These are phyloP conservation scores for Rhizopogon vinicolor DNA, from an alignment of 768 basidiomycete species.

Conservation along the genomic window DNA sequence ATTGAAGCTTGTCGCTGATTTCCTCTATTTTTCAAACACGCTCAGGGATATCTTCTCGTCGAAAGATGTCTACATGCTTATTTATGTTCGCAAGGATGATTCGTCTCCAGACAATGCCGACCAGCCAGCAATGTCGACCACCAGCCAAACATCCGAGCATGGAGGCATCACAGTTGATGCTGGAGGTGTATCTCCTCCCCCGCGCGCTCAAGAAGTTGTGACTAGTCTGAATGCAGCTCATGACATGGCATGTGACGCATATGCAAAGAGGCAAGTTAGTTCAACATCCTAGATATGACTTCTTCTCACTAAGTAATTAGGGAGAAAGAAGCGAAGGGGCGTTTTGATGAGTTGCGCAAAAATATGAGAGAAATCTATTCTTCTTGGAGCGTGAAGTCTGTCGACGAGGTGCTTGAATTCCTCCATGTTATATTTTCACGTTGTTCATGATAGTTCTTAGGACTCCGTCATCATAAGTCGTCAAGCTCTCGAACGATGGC, in stretches of 20 bases:
- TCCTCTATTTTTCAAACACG: conserved; percentile 12
- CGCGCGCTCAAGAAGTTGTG: conserved; percentile 50
- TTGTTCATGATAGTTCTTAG: conserved; percentile 26
- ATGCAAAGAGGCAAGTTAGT: conserved; percentile 38
- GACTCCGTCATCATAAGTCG: conserved; percentile 57
- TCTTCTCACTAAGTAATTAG: conserved; percentile 26
- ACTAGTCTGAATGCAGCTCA: conserved; percentile 51
- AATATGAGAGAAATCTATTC: conserved; percentile 58
- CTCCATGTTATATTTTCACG: not conserved
- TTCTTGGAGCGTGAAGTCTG: conserved; percentile 50
- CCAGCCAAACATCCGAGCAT: conserved; percentile 6
- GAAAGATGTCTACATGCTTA: conserved; percentile 92
- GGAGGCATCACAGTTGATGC: not conserved
- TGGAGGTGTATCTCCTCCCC: conserved; percentile 42
- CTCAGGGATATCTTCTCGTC: conserved; percentile 54
- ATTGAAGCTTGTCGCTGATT: conserved; percentile 43
- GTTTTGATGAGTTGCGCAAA: conserved; percentile 47
- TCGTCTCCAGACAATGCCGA: conserved; percentile 4
- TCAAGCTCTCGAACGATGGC: conserved; percentile 57
- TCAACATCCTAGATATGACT: conserved; percentile 3
- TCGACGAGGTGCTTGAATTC: conserved; percentile 39
- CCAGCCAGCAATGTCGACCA: conserved; percentile 14
- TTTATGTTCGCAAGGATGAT: conserved; percentile 60
- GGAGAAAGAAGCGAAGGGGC: conserved; percentile 33
- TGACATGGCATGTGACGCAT: conserved; percentile 46